Percentiles rank a stretch among this genome's conserved stretches.
phyloP scores from a whole-genome alignment of 306 rosid species.

The Quercus dentata region DNA sequence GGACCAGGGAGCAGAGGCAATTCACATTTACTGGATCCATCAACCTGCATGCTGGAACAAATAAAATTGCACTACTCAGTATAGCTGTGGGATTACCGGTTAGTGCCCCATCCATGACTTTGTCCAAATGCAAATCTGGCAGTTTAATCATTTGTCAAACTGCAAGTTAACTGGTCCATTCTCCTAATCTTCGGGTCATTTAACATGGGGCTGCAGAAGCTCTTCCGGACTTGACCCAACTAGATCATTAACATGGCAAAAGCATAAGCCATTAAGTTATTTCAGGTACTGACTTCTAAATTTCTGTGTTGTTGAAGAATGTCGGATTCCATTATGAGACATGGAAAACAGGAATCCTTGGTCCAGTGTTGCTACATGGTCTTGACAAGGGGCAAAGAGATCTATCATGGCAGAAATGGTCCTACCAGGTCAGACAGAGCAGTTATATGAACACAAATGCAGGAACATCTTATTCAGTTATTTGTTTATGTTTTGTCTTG shows the following conservation, averaged over 20 bases:
- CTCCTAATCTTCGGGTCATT: not conserved
- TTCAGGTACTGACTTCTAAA: not conserved
- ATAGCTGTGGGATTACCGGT: constrained; percentile 93
- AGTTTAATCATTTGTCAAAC: not conserved
- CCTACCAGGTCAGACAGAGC: constrained; percentile 62
- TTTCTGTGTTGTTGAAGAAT: constrained; percentile 44
- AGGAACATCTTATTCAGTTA: not conserved
- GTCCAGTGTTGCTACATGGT: constrained; percentile 77
- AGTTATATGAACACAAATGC: not conserved
- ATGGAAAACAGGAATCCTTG: constrained; percentile 74
- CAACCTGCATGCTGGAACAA: no score
- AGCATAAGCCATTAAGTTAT: not conserved
- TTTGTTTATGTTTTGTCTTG: not conserved
- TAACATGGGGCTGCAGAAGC: not conserved
- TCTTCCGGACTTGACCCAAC: not conserved
- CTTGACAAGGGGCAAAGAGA: constrained; percentile 69
- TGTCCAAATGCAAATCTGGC: not conserved
- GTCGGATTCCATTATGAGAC: constrained; percentile 76
- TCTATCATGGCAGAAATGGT: constrained; percentile 75
- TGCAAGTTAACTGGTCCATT: not conserved
- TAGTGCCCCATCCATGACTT: constrained; percentile 28
- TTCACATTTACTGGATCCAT: constrained; percentile 60
- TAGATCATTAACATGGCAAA: not conserved
- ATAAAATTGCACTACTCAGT: constrained; percentile 74
- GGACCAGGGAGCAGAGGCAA: constrained; percentile 63